phyloP scores from a whole-genome alignment of 352 stramenopile genomes.

The Phytopythium kandeliae region DNA sequence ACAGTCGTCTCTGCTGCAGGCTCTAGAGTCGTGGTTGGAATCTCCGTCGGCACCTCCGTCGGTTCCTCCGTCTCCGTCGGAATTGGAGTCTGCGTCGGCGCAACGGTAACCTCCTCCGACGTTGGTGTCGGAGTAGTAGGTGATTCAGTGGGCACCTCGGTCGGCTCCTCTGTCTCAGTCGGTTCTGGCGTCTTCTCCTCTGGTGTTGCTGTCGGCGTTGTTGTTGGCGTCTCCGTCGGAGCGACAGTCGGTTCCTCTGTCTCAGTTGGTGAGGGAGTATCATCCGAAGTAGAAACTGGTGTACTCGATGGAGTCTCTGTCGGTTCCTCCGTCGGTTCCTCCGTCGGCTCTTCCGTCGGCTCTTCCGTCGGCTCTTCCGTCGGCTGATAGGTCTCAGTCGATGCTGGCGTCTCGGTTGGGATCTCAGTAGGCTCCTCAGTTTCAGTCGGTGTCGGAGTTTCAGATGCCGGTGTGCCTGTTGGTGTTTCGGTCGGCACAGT shows the following conservation, averaged over 20 bases:
- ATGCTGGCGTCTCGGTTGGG: conserved; percentile 5
- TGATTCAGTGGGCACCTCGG: conserved; percentile 4
- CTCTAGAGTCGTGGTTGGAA: background rate
- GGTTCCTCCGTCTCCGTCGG: background rate
- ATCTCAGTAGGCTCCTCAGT: conserved; percentile 5
- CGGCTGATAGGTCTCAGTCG: no score
- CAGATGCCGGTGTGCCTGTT: conserved; percentile 3
- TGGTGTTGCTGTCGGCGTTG: conserved; percentile 5
- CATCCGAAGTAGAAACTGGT: background rate
- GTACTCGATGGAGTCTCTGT: conserved; percentile 1
- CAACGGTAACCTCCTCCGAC: background rate
- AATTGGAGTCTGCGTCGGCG: conserved; percentile 2
- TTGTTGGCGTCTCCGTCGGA: conserved; percentile 7
- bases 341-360: background rate
- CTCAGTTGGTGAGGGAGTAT: background rate
- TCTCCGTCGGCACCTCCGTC: conserved; percentile 5
- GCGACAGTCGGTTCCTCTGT: background rate
- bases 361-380: conserved; percentile 8
- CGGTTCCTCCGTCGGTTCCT: background rate
- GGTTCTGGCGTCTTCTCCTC: background rate
- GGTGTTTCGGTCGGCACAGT: conserved; percentile 4
- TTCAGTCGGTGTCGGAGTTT: conserved; percentile 1
- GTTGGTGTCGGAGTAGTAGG: conserved; percentile 3
- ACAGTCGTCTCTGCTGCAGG: conserved; percentile 1
- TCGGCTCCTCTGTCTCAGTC: background rate